Conservation (phyloP, 75 land plant genomes). For the Pinus tabuliformis region DNA sequence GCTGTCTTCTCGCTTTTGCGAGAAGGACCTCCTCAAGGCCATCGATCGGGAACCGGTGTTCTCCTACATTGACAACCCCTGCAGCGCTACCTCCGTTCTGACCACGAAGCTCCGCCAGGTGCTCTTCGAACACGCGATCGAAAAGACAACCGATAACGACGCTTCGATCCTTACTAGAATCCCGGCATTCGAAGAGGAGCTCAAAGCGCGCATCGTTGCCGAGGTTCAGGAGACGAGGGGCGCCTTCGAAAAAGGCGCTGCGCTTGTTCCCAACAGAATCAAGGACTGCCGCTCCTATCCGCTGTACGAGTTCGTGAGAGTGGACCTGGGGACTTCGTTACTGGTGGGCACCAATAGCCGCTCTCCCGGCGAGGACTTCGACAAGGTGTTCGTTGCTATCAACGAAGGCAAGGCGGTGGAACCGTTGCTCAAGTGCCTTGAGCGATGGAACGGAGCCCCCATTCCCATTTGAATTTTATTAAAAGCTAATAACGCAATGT, state of each 20-base stretch:
- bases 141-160: conserved; percentile 33
- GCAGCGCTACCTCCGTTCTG: conserved; percentile 65
- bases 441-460: conserved; percentile 74
- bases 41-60: conserved; percentile 62
- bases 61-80: conserved; percentile 71
- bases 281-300: conserved; percentile 79
- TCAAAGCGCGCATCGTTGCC: conserved; percentile 44
- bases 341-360: conserved; percentile 55
- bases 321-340: conserved; percentile 41
- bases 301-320: conserved; percentile 68
- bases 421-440: conserved; percentile 71
- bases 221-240: conserved; percentile 53
- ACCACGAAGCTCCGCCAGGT: conserved; percentile 73
- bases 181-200: conserved; percentile 67
- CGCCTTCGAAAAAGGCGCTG: conserved; percentile 42
- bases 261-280: conserved; percentile 55
- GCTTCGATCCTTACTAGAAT: conserved; percentile 72
- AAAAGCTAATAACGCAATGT: too few species aligned
- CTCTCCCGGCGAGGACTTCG: conserved; percentile 78
- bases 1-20: conserved; percentile 70
- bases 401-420: conserved; percentile 59
- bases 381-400: conserved; percentile 72
- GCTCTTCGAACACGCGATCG: conserved; percentile 72
- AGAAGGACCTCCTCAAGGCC: conserved; percentile 72
- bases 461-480: conserved; percentile 33